Conservation (phyloP, 345 rosid species). For the Arabis alpina region DNA sequence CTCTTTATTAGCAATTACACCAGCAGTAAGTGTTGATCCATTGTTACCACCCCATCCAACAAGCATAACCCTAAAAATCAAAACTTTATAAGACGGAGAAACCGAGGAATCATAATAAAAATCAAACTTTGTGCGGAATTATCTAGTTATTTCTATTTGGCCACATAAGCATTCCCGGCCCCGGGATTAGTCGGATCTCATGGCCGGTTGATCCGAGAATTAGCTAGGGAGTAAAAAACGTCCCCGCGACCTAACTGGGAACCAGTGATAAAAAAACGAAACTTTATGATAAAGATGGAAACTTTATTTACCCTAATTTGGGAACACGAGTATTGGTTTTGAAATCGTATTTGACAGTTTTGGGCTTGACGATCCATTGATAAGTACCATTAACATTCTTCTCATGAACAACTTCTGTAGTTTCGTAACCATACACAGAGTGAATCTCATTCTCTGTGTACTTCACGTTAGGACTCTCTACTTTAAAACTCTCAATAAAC, state of each 20-base stretch:
- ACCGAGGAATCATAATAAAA: not conserved
- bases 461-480: slow-evolving; percentile 82
- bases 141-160: too few species aligned
- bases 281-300: not conserved
- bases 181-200: too few species aligned
- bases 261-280: not conserved
- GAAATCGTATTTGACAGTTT: slow-evolving; percentile 86
- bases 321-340: slow-evolving; percentile 80
- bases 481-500: slow-evolving; percentile 90
- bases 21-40: slow-evolving; percentile 90
- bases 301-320: slow-evolving; percentile 65
- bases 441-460: slow-evolving; percentile 81
- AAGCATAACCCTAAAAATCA: slow-evolving; percentile 75
- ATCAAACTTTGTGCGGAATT: too few species aligned
- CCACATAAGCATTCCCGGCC: too few species aligned
- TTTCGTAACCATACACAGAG: slow-evolving; percentile 83
- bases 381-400: slow-evolving; percentile 75
- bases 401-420: slow-evolving; percentile 94
- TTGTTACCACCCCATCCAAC: slow-evolving; percentile 99
- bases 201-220: too few species aligned
- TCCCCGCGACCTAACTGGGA: too few species aligned
- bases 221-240: too few species aligned
- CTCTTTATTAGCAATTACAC: slow-evolving; percentile 91
- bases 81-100: not conserved
- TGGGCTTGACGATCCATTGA: slow-evolving; percentile 91